Evolutionary conservation across 2,329 filamentous ascomycete genomes (phyloP), one percentile per base, ranked within the genome.

Genomic region (Rhexocercosporidium sp.): DNA sequence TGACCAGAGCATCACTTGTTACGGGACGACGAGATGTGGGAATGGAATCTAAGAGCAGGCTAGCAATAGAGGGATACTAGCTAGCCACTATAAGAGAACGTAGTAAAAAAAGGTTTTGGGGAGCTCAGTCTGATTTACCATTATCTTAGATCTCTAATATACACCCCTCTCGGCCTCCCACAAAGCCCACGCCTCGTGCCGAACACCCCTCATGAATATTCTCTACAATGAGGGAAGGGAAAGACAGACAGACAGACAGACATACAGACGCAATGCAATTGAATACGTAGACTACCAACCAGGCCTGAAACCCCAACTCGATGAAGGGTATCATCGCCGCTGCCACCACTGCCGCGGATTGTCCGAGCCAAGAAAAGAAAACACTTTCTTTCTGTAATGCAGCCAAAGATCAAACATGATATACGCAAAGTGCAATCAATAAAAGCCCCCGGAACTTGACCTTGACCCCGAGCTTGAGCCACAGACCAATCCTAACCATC

Each of bases 371-470:
- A 47, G 16, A 47, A 46, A 14, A 22, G 25, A 16, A 46, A 60
- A 14, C 31, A 25, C 59, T 64, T 44, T 49, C 39, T 25, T 44
- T 60, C 54, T 56, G 60, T 56, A 62, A 66, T 66, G 63, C 67
- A 65, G 59, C 47, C 53, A 61, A 37, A 66, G 37, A 66, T 68
- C 66, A 66, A 63, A 62, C 39, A 47, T 60, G 46, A 66, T 68
- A 67, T 66, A 56, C 57, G 62, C 47, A 59, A 68, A 66, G 39
- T 66, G 59, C 37, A 16, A 51, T 27, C 25, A 20, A 61, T 29
- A n/a, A 51, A n/a, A 11, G 44, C 16, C 20, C 18, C 29, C 34
- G 27, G 25, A 31, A 11, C 31, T 27, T 20, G 14, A 14, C n/a
- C n/a, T 14, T 6, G n/a, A 57, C n/a, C 54, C 3, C 12, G 31